These are phyloP conservation scores for Oryza officinalis DNA, from an alignment of 176 grass and related monocot genomes.

Conservation along the genomic window DNA sequence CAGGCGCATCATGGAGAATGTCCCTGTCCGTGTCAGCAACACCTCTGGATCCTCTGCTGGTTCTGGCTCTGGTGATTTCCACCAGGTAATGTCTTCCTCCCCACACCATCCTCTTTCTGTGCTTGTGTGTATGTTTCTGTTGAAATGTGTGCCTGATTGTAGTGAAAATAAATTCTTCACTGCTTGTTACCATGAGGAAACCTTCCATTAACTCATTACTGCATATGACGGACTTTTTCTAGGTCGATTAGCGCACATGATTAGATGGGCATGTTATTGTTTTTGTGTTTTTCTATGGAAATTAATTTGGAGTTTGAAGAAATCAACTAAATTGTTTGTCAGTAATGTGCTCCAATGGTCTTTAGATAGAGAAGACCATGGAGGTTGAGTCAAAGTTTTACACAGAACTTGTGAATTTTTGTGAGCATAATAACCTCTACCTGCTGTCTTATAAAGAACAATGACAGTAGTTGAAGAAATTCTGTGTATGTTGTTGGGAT, in stretches of 20 bases:
- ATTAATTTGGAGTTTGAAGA: not conserved
- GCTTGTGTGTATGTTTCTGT: not conserved
- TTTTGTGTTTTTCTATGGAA: not conserved
- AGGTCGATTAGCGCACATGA: not conserved
- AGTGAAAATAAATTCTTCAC: not conserved
- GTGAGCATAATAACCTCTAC: not conserved
- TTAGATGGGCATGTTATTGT: not conserved
- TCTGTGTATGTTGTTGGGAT: not conserved
- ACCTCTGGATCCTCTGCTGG: slow-evolving; percentile 90
- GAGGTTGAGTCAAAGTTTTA: not conserved
- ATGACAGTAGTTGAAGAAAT: not conserved
- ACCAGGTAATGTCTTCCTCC: slow-evolving; percentile 52
- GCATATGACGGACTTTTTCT: not conserved
- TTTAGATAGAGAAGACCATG: not conserved
- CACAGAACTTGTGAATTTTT: not conserved
- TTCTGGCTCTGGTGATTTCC: slow-evolving; percentile 95
- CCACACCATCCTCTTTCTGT: not conserved
- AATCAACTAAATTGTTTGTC: not conserved
- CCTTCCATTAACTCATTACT: not conserved
- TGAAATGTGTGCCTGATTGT: not conserved
- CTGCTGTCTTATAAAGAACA: not conserved
- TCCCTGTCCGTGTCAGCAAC: slow-evolving; percentile 85
- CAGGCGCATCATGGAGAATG: slow-evolving; percentile 87
- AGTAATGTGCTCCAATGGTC: not conserved
- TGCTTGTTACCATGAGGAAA: not conserved